Base-by-base conservation (phyloP, 441 rosid genomes). In the Aleurites moluccanus region DNA sequence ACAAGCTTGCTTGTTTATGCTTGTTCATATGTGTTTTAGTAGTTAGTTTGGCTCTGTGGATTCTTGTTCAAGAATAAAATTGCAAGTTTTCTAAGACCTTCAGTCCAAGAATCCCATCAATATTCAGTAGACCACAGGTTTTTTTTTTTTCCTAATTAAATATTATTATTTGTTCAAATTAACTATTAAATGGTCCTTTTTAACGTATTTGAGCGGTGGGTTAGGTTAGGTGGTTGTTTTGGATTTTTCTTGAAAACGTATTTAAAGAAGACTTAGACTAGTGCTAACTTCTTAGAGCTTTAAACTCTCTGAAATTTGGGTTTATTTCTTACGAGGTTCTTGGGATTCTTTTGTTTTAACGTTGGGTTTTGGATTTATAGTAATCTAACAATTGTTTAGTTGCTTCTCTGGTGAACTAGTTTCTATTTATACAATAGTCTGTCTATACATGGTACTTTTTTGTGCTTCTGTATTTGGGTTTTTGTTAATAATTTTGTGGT, bases 31-130 rank as follows among this genome's bases (percentile, higher is more conserved):
- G 18, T 57, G 33, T 55, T 40, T 59, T 2, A n/a, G 23, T 25
- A 68, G 69, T 65, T 57, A 23, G 28, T 49, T 64, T 72, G 64
- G 73, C 53, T 64, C 35, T 59, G 59, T 20, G 63, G 52, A 63
- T 49, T 68, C 15, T 42, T 45, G 52, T 64, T 16, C 64, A 27
- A 5, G 28, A 47, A 9, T 47, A 6, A 6, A 53, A 13, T 50
- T 50, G n/a, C 18, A 49, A 49, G 53, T 49, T 49, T 4, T 16
- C 18, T 6, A 50, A 50, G 56, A 50, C 1, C 8, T 16, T n/a
- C 21, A 38, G 8, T 50, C 56, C 21, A 4, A 50, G n/a, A n/a
- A 18, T 16, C n/a, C n/a, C 21, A 50, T 50, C 55, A 50, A 16
- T 14, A 49, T 20, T 50, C 59, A 53, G n/a, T n/a, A 53, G 10